Evolutionary conservation across 2,329 filamentous ascomycete species (phyloP).

Genomic region (Bipolaris gigantea): DNA sequence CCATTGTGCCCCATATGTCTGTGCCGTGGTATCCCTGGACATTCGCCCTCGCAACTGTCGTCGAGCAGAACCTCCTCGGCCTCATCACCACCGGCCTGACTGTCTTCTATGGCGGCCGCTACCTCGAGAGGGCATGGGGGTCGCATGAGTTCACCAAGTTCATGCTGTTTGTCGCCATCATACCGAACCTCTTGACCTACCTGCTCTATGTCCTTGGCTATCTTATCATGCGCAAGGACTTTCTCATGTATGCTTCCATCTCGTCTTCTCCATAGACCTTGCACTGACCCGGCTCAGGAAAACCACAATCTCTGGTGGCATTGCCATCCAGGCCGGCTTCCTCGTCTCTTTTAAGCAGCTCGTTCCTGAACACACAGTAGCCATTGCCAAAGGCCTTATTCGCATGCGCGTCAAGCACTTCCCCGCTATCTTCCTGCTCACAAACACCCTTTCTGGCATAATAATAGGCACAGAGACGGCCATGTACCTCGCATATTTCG

Average conservation of each 20-base stretch:
- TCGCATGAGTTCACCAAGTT: constrained; percentile 91
- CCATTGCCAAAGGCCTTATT: constrained; percentile 82
- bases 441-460: constrained; percentile 68
- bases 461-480: constrained; percentile 72
- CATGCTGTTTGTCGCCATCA: constrained; percentile 71
- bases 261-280: not conserved
- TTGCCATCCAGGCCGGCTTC: constrained; percentile 88
- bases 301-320: constrained; percentile 83
- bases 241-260: constrained; percentile 64
- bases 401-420: constrained; percentile 85
- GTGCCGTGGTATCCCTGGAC: constrained; percentile 87
- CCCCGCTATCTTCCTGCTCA: constrained; percentile 73
- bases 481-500: constrained; percentile 76
- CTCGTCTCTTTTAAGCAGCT: constrained; percentile 97
- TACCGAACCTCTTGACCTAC: constrained; percentile 80
- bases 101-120: constrained; percentile 88
- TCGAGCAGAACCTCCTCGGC: constrained; percentile 92
- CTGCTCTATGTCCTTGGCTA: constrained; percentile 73
- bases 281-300: constrained; percentile 52
- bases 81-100: constrained; percentile 75
- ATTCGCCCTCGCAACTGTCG: constrained; percentile 79
- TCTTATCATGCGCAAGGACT: constrained; percentile 66
- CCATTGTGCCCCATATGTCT: constrained; percentile 79
- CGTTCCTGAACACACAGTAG: constrained; percentile 94
- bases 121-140: constrained; percentile 95